Evolutionary conservation across 2,329 filamentous ascomycete genomes (phyloP).

Genomic region (Colletotrichum sp.): DNA sequence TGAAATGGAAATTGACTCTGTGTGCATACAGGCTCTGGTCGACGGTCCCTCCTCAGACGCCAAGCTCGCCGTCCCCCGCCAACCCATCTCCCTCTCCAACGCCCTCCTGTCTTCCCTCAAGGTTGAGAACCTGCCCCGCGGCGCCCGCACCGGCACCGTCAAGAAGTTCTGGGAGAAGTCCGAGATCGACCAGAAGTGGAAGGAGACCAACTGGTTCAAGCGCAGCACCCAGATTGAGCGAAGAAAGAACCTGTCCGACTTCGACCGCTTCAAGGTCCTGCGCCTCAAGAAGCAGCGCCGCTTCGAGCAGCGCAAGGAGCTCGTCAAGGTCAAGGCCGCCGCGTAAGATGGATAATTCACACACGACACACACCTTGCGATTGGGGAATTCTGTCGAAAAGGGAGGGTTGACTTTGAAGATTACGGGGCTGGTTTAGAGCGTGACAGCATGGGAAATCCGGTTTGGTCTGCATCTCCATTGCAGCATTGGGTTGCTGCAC

Average conservation of each 20-base stretch:
- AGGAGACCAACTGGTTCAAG: conserved; percentile 92
- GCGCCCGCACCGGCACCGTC: conserved; percentile 80
- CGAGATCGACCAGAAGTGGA: conserved; percentile 93
- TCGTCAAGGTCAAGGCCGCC: conserved; percentile 88
- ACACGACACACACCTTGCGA: conserved; percentile 4
- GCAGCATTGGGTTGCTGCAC: conserved; percentile 62
- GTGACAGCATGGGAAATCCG: conserved; percentile 36
- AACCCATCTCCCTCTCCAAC: conserved; percentile 81
- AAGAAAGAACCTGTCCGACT: conserved; percentile 93
- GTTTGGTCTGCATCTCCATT: conserved; percentile 50
- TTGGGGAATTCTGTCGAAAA: conserved; percentile 16
- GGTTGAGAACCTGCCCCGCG: conserved; percentile 85
- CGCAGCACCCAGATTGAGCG: conserved; percentile 84
- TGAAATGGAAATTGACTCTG: neutral
- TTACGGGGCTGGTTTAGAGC: conserved; percentile 23
- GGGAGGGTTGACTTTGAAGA: conserved; percentile 21
- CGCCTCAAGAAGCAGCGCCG: conserved; percentile 99
- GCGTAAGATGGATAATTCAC: conserved; percentile 57
- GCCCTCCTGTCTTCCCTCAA: conserved; percentile 89
- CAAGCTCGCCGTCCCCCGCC: conserved; percentile 82
- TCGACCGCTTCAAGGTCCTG: conserved; percentile 99
- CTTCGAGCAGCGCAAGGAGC: conserved; percentile 96
- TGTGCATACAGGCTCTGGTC: conserved; percentile 79
- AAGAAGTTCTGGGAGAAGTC: conserved; percentile 90
- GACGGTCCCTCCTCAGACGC: conserved; percentile 89